Conservation (phyloP, 352 stramenopile species). For the Phytopythium helicoides region DNA sequence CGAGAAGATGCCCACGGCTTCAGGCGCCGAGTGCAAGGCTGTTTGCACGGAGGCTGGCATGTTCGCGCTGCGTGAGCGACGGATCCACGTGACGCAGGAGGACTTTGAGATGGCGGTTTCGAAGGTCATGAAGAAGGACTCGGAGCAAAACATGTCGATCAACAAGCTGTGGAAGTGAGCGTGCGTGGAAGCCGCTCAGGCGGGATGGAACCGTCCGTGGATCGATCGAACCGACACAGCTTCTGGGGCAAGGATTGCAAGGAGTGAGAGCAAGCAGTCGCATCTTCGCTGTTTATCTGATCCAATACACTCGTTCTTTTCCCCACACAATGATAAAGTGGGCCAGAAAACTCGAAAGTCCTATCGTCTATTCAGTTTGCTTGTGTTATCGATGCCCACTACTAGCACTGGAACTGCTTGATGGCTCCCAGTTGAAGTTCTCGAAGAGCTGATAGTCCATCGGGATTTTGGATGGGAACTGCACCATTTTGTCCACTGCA, state of each 20-base stretch:
- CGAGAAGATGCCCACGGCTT: constrained; percentile 98
- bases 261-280: background rate
- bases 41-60: constrained; percentile 99
- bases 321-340: background rate
- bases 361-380: background rate
- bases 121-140: constrained; percentile 99
- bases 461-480: constrained; percentile 71
- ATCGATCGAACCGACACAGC: no score
- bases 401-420: constrained; percentile 6
- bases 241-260: background rate
- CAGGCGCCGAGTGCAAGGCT: constrained; percentile 98
- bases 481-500: constrained; percentile 68
- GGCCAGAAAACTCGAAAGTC: background rate
- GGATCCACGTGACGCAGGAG: constrained; percentile 99
- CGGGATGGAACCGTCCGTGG: background rate
- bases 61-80: constrained; percentile 98
- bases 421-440: constrained; percentile 82
- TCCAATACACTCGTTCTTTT: constrained; percentile 3
- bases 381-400: background rate
- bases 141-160: constrained; percentile 97
- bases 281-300: background rate
- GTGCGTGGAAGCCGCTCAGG: background rate
- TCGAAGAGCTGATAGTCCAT: constrained; percentile 86
- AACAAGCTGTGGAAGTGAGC: constrained; percentile 99
- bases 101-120: constrained; percentile 99